Percentiles rank a stretch among this genome's conserved stretches.
phyloP scores from a whole-genome alignment of 805 yeast species.

The Metschnikowia borealis region DNA sequence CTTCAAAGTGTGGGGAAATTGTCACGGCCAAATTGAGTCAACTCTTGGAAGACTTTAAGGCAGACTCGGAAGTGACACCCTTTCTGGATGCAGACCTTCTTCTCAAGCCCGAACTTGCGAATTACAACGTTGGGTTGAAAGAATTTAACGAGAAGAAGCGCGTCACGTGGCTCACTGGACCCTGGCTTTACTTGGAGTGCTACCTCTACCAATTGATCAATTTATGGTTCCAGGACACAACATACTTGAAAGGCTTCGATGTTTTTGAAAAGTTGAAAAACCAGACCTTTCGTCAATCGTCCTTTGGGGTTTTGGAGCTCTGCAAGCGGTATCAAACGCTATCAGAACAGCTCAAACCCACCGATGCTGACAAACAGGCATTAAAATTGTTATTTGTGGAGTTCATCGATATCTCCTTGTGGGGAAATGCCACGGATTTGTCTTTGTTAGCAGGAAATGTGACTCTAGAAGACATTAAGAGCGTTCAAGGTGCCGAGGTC shows the following conservation, averaged over 20 bases:
- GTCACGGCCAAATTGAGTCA: constrained; percentile 33
- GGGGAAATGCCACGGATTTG: constrained; percentile 98
- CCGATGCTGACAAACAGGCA: constrained; percentile 34
- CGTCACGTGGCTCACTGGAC: constrained; percentile 75
- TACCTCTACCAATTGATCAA: constrained; percentile 70
- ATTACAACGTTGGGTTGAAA: constrained; percentile 57
- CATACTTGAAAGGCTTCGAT: constrained; percentile 47
- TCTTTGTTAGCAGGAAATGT: constrained; percentile 86
- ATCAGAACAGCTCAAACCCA: constrained; percentile 20
- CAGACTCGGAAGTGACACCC: constrained; percentile 28
- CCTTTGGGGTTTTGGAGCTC: constrained; percentile 74
- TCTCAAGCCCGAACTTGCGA: constrained; percentile 45
- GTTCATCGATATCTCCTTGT: constrained; percentile 79
- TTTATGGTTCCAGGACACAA: constrained; percentile 37
- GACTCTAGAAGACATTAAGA: constrained; percentile 75
- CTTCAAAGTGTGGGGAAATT: constrained; percentile 50
- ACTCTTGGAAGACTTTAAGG: constrained; percentile 43
- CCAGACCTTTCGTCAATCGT: constrained; percentile 70
- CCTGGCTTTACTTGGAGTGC: constrained; percentile 89
- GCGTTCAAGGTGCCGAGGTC: constrained; percentile 86
- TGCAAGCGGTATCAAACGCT: constrained; percentile 55
- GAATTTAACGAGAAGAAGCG: constrained; percentile 21
- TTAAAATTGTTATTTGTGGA: constrained; percentile 67
- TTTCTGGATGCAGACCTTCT: constrained; percentile 32
- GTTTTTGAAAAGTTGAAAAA: constrained; percentile 68